Base-by-base conservation (phyloP, 257 asterid genomes). In the Solanum virginianum region DNA sequence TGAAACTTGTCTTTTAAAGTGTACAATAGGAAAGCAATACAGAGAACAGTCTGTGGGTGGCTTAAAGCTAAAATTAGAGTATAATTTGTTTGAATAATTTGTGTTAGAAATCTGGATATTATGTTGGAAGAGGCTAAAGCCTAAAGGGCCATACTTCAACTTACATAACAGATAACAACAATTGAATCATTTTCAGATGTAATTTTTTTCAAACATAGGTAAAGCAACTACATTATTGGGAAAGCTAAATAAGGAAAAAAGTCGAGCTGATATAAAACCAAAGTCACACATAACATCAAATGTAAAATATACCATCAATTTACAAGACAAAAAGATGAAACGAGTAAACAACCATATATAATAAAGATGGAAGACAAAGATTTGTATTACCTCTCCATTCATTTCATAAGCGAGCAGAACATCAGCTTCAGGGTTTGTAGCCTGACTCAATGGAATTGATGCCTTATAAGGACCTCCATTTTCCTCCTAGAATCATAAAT, bases 381-480 rank as follows among this genome's bases (percentile, higher is more conserved):
- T 16, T 77, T 51, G 68, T 45, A 80, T 49, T 91, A 96, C 98
- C 99, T 97, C 94, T 69, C 98, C 98, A 70, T 97, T 97, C 98
- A 97, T 97, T 90, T 97, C 99, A 87, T 97, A 97, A 87, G 99
- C 98, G 11, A 97, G 91, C 79, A 97, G 89, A 89, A 97, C 98
- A 90, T 95, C 98, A 90, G 97, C 95, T 87, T 89, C 97, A 4
- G 99, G 98, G 86, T 92, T 91, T 82, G 98, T 94, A 86, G 99
- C 98, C 83, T 95, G 98, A 88, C 87, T 89, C 85, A 97, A 82
- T 70, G 98, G 97, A 87, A 97, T 93, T 65, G 98, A 97, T 75
- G 98, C 98, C 90, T 93, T 97, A 86, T 97, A 97, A 55, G 99
- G 98, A 80, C 99, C 99, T 82, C 99, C 98, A 60, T 92, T 93